Base-by-base conservation (phyloP, 345 rosid genomes). In the Conringia planisiliqua region DNA sequence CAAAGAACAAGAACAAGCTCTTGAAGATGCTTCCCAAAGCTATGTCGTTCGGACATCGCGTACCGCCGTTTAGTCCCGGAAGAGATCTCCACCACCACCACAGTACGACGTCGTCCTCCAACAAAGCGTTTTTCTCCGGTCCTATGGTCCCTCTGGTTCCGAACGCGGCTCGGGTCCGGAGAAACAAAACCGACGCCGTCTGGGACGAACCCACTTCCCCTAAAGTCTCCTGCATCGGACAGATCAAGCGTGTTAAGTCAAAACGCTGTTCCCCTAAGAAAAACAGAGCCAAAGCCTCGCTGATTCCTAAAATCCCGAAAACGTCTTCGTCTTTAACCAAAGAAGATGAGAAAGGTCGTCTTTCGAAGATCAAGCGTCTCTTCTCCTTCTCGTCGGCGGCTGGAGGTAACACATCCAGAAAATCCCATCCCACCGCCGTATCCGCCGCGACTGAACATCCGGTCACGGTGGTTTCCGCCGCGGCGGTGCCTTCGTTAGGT, bases 191-290 rank as follows among this genome's bases (percentile, higher is more conserved):
- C 40, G 82, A 78, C 13, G 79, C 66, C 10, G 71, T 78, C 6
- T 79, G 83, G 56, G 91, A 86, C 17, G 96, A 90, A 48, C 98
- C 98, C 7, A 84, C 85, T 16, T 93, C 98, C 4, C 98, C 98
- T 5, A 93, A 93, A 75, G 82, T 93, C 38, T 93, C 98, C 0
- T 93, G 98, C 64, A 90, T 93, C 78, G 98, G 98, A 14, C 92
- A 90, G 68, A 87, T 93, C 89, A 93, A 93, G 82, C 76, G 26
- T 13, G 63, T 12, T 50, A 77, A 77, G 7, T 48, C 77, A 46
- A 76, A 76, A 76, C 54, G 70, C 7, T 43, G 58, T 6, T 35
- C 76, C 1, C 83, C 80, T 58, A 86, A 77, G 80, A 85, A 85
- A 63, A 82, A 70, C 29, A 75, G 70, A 33, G 32, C 43, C 3